Evolutionary conservation across 495 filamentous ascomycete genomes (phyloP).

Genomic region (Neurospora tetrasperma): DNA sequence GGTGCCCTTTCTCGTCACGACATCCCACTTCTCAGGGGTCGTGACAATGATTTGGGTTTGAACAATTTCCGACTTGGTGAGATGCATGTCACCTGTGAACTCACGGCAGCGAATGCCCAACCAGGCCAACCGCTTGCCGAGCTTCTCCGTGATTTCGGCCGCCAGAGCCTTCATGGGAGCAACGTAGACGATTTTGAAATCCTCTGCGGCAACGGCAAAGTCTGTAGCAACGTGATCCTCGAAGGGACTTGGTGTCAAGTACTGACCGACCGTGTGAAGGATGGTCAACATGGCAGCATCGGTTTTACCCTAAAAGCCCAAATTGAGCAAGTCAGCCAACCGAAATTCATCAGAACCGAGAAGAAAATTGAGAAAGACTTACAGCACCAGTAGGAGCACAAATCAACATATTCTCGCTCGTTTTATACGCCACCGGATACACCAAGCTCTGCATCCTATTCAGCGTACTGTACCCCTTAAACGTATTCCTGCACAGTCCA

Average conservation of each 20-base stretch:
- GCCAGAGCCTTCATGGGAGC: constrained; percentile 97
- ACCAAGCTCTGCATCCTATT: constrained; percentile 98
- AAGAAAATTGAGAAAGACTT: constrained; percentile 8
- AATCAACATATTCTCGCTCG: constrained; percentile 96
- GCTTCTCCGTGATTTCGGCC: constrained; percentile 90
- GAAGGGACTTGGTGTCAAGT: constrained; percentile 64
- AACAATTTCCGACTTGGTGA: constrained; percentile 92
- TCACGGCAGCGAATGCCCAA: constrained; percentile 82
- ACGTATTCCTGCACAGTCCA: constrained; percentile 80
- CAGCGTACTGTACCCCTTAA: constrained; percentile 83
- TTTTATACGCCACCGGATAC: constrained; percentile 91
- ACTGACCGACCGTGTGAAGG: constrained; percentile 77
- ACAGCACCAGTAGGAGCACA: constrained; percentile 94
- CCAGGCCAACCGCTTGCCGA: constrained; percentile 90
- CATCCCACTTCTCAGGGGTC: constrained; percentile 99
- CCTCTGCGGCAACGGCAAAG: constrained; percentile 67
- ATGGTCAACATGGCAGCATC: constrained; percentile 97
- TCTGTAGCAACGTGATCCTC: constrained; percentile 64
- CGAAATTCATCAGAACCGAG: background rate
- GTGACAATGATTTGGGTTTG: constrained; percentile 97
- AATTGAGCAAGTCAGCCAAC: background rate
- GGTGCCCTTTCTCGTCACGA: constrained; percentile 91
- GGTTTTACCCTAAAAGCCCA: constrained; percentile 61
- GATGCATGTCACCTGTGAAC: constrained; percentile 95
- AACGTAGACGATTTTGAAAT: constrained; percentile 98